Evolutionary conservation across 1,284 basidiomycete species (phyloP), one percentile per base, ranked within the genome.

Genomic region (Chalciporus sp.): DNA sequence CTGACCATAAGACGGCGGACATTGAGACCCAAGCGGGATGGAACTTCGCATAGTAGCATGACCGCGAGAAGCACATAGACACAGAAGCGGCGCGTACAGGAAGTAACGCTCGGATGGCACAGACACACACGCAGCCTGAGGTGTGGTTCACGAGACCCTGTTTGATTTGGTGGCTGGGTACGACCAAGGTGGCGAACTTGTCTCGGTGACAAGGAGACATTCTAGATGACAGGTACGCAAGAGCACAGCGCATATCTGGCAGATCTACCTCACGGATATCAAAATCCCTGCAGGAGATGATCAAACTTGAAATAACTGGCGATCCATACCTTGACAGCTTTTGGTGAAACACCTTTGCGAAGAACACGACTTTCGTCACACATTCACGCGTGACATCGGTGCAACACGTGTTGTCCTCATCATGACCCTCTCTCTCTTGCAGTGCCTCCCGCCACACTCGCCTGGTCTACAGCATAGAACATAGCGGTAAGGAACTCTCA

Each of bases 291-390:
- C 9, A n/a, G n/a, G 8, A 31, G 3, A 31, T 16, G 33, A 43
- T 29, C 57, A 44, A 54, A 23, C 23, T 23, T 23, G 23, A 23
- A 44, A 66, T 59, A 48, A 37, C 49, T 50, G 41, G 41, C 28
- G 65, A 65, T 67, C 56, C 44, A 31, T 63, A 43, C 26, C 59
- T 57, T 46, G 37, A 44, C 45, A 51, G 43, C 33, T 54, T 58
- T 56, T 53, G 51, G 54, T 28, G 59, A 65, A 42, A 49, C 56
- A 51, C 42, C 47, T 37, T 50, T 2, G 54, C 60, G 62, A 64
- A 31, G 55, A 52, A 42, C 48, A 56, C 45, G 47, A 33, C 28
- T 4, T 31, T 8, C 35, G 60, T 65, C 51, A 67, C 63, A 1
- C 2, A 7, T 33, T 55, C 49, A 65, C 63, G 43, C 23, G 63